Base-by-base conservation (phyloP, 352 stramenopile genomes). In the Phytophthora ohioensis region DNA sequence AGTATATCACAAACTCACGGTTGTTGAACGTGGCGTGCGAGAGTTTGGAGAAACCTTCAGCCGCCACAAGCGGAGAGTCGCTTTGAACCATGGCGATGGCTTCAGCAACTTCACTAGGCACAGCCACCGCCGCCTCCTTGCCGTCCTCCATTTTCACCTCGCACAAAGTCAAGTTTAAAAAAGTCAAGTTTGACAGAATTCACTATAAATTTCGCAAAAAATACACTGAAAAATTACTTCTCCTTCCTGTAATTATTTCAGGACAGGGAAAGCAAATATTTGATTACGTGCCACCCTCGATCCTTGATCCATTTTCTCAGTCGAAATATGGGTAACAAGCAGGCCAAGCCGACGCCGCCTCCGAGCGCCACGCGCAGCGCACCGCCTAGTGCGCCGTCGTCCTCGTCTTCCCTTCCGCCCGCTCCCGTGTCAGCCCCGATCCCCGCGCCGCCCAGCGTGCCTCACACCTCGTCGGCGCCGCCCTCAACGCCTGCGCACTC, bases 1-100 rank as follows among this genome's bases (percentile, higher is more conserved):
- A 32, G 32, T 49, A 17, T 58, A 10, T 43, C 11, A 17, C 5
- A 3, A 62, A 63, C 80, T 54, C 52, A 91, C 87, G 79, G 61
- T 93, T 83, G 70, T 92, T 94, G 60, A 94, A 94, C 12, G 84
- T 91, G n/a, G 76, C 80, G 59, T 91, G 85, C 15, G 80, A 83
- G 45, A 94, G 77, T 72, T 91, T 91, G 38, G 82, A 82, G 57
- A 93, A 84, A 0, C 87, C 87, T 38, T 94, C 85, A 12, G 76
- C 67, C 8, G 73, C 74, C 27, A 85, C 79, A 9, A 86, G 69
- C 45, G 87, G 80, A 56, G 79, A 87, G 32, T 85, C 78, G 48
- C 76, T 90, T 53, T 84, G 73, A 47, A 91, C 80, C 64, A 92
- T 67, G 13, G 69, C 56, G 13, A 94, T 75, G 30, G 80, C 83